These are phyloP conservation scores for Chlamydomonas sp. DNA, from an alignment of 139 green algal species.

Conservation along the genomic window DNA sequence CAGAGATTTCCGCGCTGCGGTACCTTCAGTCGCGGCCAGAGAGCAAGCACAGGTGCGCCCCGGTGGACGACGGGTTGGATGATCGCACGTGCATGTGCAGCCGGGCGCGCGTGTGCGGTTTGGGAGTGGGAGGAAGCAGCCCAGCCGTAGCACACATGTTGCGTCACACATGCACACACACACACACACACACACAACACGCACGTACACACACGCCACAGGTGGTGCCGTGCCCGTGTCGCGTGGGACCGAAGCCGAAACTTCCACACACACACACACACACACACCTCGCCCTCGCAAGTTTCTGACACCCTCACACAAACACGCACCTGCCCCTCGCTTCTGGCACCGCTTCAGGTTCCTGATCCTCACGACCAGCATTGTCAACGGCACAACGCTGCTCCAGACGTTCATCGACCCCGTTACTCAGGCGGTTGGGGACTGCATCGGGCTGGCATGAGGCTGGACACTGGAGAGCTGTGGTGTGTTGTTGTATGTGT, in stretches of 20 bases:
- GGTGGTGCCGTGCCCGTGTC: not conserved
- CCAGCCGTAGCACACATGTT: too few species aligned
- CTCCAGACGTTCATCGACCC: slow-evolving; percentile 17
- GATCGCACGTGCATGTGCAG: not conserved
- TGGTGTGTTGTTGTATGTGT: too few species aligned
- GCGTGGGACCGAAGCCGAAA: not conserved
- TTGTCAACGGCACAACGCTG: slow-evolving; percentile 12
- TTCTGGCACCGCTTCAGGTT: not conserved
- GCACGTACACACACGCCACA: not conserved
- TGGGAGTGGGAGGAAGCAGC: not conserved
- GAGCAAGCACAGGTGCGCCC: not conserved
- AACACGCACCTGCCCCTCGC: not conserved
- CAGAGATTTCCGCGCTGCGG: slow-evolving; percentile 13
- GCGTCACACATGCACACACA: too few species aligned
- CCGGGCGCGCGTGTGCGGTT: not conserved
- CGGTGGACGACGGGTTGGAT: not conserved
- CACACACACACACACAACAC: too few species aligned
- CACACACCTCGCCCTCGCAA: not conserved
- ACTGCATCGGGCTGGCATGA: not conserved
- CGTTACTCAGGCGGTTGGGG: not conserved
- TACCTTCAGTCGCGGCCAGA: slow-evolving; percentile 2
- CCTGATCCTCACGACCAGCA: slow-evolving; percentile 13
- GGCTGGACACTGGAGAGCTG: too few species aligned
- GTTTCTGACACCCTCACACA: not conserved
- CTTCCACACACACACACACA: not conserved